Base-by-base conservation (phyloP, 2,329 filamentous ascomycete species). In the Colletotrichum sp. region DNA sequence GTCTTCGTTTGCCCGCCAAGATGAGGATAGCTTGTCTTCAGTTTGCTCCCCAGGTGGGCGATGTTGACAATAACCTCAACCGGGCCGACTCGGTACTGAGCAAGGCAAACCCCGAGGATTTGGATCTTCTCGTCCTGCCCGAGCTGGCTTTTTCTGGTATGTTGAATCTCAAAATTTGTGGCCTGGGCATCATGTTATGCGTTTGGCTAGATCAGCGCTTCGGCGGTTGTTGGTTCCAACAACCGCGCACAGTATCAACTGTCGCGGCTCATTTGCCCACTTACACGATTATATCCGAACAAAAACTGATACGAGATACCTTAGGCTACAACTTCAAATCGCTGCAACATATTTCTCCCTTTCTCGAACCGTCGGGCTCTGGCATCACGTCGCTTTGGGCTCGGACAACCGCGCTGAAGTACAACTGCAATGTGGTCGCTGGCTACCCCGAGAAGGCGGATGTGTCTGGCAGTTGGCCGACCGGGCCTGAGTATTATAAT, bases 401-500 rank as follows among this genome's bases (percentile, higher is more conserved):
- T 26, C 26, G 26, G 6, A 26, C 26, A 26, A 26, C 26, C 6
- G 26, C 26, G 6, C 26, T 26, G 5, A 26, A 26, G 26, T 26
- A 26, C 26, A 88, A 92, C 75, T 96, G 94, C 80, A 85, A 89
- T 67, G 93, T 96, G 1, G 90, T 91, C 0, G 91, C 92, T 2
- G 95, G 95, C 1, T 97, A 96, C 71, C 95, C 95, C 0, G 95
- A 97, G 73, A 91, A 90, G 79, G 90, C 90, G 1, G 91, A 93
- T 66, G 80, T 89, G 0, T 81, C 85, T 0, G 67, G 82, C 1
- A 85, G 86, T 28, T 91, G 90, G 88, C 90, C 91, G 0, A 83
- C 89, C 0, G 82, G 81, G 0, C 88, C 89, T 0, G 89, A 91
- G 77, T 91, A 90, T 39, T 92, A 91, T 81, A 92, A 92, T 73